Conservation (phyloP, 129 eudicot genomes). For the Pseudognaphalium luteoalbum region DNA sequence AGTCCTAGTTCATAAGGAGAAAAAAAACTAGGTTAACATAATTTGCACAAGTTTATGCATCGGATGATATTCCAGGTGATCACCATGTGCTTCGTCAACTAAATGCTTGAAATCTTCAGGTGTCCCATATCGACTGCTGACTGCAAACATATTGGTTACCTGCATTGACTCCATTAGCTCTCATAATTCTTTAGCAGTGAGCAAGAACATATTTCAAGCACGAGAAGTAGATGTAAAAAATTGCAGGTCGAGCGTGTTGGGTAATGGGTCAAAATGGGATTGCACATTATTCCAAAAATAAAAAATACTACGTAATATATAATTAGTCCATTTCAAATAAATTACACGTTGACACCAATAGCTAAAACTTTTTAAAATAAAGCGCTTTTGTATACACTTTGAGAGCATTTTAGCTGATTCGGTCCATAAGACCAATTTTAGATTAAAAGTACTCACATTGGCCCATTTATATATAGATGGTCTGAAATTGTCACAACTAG, state of each 20-base stretch:
- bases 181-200: constrained; percentile 5
- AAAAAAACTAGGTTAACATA: background rate
- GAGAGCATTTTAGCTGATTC: background rate
- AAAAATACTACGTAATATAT: too few species aligned
- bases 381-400: background rate
- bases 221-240: background rate
- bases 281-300: too few species aligned
- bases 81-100: constrained; percentile 99
- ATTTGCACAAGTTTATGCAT: constrained; percentile 5
- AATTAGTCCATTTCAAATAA: too few species aligned
- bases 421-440: background rate
- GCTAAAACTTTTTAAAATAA: too few species aligned
- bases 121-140: constrained; percentile 95
- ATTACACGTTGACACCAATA: too few species aligned
- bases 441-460: background rate
- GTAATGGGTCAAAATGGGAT: too few species aligned
- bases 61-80: background rate
- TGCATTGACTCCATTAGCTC: constrained; percentile 26
- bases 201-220: background rate
- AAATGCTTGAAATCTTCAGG: constrained; percentile 95
- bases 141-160: constrained; percentile 97
- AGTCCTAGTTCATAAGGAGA: constrained; percentile 45
- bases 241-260: too few species aligned
- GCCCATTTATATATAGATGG: background rate
- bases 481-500: background rate